Percentiles rank a stretch among this genome's conserved stretches.
phyloP scores from a whole-genome alignment of 768 basidiomycete species.

The Hygrophorus pudorinus region DNA sequence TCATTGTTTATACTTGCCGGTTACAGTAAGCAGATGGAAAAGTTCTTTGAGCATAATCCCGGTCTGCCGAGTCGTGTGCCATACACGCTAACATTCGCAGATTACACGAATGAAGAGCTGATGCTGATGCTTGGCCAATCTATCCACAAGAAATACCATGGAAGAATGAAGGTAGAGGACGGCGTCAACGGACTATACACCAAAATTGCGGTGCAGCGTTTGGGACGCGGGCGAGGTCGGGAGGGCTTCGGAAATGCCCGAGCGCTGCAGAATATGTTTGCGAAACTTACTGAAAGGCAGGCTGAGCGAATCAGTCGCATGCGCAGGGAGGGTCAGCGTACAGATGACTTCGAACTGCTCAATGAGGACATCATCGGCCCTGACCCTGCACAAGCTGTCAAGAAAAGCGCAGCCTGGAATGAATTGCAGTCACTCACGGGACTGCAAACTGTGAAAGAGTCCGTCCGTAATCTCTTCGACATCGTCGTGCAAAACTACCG shows the following conservation, averaged over 20 bases:
- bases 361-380: conserved; percentile 58
- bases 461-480: conserved; percentile 36
- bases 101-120: conserved; percentile 51
- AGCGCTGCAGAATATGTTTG: conserved; percentile 42
- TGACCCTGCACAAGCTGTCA: conserved; percentile 40
- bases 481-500: conserved; percentile 44
- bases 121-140: conserved; percentile 41
- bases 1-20: conserved; percentile 61
- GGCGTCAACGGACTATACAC: conserved; percentile 43
- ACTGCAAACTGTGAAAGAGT: conserved; percentile 45
- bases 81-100: conserved; percentile 44
- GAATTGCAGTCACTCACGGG: conserved; percentile 45
- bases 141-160: conserved; percentile 35
- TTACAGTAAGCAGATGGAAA: conserved; percentile 65
- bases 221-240: conserved; percentile 49
- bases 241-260: conserved; percentile 63
- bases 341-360: conserved; percentile 42
- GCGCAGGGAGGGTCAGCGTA: conserved; percentile 25
- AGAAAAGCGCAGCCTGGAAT: conserved; percentile 38
- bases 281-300: conserved; percentile 39
- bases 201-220: conserved; percentile 47
- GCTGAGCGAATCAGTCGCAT: conserved; percentile 35
- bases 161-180: conserved; percentile 45
- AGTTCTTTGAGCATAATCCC: conserved; percentile 69
- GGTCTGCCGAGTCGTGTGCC: conserved; percentile 63